Evolutionary conservation across 2,329 filamentous ascomycete species (phyloP).

Genomic region (Fusarium napiforme): DNA sequence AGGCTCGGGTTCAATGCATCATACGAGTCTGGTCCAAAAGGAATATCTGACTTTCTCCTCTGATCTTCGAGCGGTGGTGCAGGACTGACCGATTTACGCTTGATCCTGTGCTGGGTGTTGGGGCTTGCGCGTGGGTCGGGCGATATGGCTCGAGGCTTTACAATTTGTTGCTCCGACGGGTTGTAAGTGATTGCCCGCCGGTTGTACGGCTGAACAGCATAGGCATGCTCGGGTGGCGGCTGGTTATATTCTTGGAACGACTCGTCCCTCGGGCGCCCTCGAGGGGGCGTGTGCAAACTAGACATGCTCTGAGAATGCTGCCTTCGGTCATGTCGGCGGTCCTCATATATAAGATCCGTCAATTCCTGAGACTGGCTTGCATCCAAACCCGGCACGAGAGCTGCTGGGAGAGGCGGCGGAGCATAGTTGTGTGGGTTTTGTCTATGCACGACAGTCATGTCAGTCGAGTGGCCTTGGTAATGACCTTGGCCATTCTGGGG

Average conservation of each 20-base stretch:
- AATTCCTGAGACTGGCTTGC: slow-evolving; percentile 66
- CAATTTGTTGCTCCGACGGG: slow-evolving; percentile 44
- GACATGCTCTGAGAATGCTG: slow-evolving; percentile 55
- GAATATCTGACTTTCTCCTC: slow-evolving; percentile 68
- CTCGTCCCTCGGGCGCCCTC: slow-evolving; percentile 51
- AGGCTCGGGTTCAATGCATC: slow-evolving; percentile 74
- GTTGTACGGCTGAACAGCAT: slow-evolving; percentile 57
- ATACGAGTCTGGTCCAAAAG: slow-evolving; percentile 81
- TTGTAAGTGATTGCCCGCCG: slow-evolving; percentile 56
- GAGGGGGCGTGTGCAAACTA: slow-evolving; percentile 54
- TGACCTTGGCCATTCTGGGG: slow-evolving; percentile 47
- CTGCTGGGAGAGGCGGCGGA: slow-evolving; percentile 63
- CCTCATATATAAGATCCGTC: slow-evolving; percentile 67
- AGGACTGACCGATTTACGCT: slow-evolving; percentile 80
- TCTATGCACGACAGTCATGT: slow-evolving; percentile 50
- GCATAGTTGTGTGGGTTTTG: slow-evolving; percentile 53
- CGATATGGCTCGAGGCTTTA: slow-evolving; percentile 48
- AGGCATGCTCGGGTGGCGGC: slow-evolving; percentile 43
- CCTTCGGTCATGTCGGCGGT: slow-evolving; percentile 60
- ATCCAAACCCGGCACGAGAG: slow-evolving; percentile 71
- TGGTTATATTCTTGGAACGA: slow-evolving; percentile 43
- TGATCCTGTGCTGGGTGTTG: slow-evolving; percentile 64
- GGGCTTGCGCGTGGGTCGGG: slow-evolving; percentile 54
- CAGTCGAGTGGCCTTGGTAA: slow-evolving; percentile 48
- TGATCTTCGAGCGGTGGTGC: slow-evolving; percentile 64